Evolutionary conservation across 305 asterid genomes (phyloP).

Genomic region (Petunia hybrid): DNA sequence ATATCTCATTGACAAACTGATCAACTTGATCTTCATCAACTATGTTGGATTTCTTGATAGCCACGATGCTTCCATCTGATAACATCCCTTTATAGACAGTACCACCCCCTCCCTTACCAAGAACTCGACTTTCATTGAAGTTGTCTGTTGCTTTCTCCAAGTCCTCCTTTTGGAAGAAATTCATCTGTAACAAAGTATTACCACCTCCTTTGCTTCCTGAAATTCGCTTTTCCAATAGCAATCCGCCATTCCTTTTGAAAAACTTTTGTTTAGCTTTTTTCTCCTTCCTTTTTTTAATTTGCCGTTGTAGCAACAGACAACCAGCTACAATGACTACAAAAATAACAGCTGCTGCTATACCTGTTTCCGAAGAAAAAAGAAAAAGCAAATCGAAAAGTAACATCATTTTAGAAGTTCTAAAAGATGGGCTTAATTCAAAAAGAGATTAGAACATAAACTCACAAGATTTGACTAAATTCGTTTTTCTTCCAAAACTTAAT

Average conservation of each 20-base stretch:
- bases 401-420: too few species aligned
- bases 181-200: conserved; percentile 27
- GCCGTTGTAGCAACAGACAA: conserved; percentile 27
- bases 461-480: too few species aligned
- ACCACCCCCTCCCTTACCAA: conserved; percentile 50
- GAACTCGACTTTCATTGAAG: conserved; percentile 42
- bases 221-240: conserved; percentile 40
- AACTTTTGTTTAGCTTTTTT: conserved; percentile 35
- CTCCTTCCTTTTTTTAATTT: conserved; percentile 29
- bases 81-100: conserved; percentile 49
- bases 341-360: not conserved
- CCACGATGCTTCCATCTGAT: conserved; percentile 46
- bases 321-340: not conserved
- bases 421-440: too few species aligned
- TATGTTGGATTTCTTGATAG: conserved; percentile 45
- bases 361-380: not conserved
- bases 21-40: conserved; percentile 14
- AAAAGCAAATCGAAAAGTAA: too few species aligned
- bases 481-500: too few species aligned
- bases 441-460: too few species aligned
- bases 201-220: conserved; percentile 30
- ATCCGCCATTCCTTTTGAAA: conserved; percentile 50
- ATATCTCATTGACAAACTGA: too few species aligned
- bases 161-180: conserved; percentile 41
- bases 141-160: conserved; percentile 51